Evolutionary conservation across 805 yeast genomes (phyloP), one percentile per base, ranked within the genome.

Genomic region (Candida orba): DNA sequence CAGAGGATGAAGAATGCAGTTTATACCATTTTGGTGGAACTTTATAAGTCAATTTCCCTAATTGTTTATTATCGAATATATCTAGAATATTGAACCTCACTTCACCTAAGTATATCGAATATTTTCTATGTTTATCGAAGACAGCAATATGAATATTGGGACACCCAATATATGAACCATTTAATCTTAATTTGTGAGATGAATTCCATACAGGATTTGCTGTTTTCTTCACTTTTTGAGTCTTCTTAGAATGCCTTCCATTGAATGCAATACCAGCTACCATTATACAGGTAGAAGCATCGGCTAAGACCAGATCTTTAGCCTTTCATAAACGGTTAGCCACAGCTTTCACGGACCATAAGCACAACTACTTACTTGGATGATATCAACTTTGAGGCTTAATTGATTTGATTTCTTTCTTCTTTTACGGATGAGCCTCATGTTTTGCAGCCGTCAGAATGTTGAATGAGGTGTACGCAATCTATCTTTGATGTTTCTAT

Each of bases 21-120:
- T 65, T 64, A 51, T 66, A 69, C 78, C 78, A 75, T 40, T 66
- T 62, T 9, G 72, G 58, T 1, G 43, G 48, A 9, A 52, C 34
- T 31, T 43, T 51, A 5, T 49, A 45, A 9, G 37, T 29, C n/a
- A 46, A 17, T 20, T 27, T 27, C 2, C 35, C 22, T 9, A 5
- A 9, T 8, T 44, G 46, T 0, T 34, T 25, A 31, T 47, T 52
- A 9, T 45, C 43, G 32, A 58, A 46, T 3, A 56, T 34, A 12
- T 53, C 55, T 8, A 44, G 22, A 12, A 61, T 31, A 3, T 58
- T 50, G 1, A 58, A 45, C 30, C 61, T 46, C 6, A 58, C 39
- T 37, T 58, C 62, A 1, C 62, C 62, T 3, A 58, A 40, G 20
- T 58, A 57, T 25, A 52, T 54, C 13, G 57, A 52, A 23, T 57